A percentile compares a stretch with the other conserved stretches of the same genome.
These are phyloP conservation scores for Pleurotus eryngii DNA, from an alignment of 768 basidiomycete genomes.

Conservation along the genomic window DNA sequence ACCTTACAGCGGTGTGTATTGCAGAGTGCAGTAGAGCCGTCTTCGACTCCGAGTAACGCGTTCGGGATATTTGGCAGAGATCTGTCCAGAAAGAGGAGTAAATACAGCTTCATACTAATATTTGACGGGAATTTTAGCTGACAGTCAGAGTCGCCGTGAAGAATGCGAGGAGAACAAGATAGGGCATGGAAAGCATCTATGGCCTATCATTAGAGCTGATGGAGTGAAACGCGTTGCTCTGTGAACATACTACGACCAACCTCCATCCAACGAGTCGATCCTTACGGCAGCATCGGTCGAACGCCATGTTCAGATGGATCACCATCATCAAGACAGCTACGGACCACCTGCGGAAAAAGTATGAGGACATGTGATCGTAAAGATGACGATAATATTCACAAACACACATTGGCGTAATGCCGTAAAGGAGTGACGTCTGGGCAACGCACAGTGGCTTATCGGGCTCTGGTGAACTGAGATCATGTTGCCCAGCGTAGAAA, in stretches of 20 bases:
- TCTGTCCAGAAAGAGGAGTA: slow-evolving; percentile 8
- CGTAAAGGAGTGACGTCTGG: slow-evolving; percentile 39
- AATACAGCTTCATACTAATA: too few relatives aligned
- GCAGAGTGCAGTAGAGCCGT: slow-evolving; percentile 29
- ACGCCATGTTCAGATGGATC: slow-evolving; percentile 25
- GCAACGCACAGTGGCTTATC: slow-evolving; percentile 35
- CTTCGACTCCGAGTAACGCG: slow-evolving; percentile 20
- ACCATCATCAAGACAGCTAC: slow-evolving; percentile 33
- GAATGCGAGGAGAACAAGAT: slow-evolving; percentile 27
- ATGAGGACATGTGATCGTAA: not conserved
- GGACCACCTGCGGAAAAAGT: slow-evolving; percentile 26
- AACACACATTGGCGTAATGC: slow-evolving; percentile 37
- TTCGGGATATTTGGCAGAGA: slow-evolving; percentile 22
- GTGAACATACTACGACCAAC: slow-evolving; percentile 20
- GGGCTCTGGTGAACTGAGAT: slow-evolving; percentile 27
- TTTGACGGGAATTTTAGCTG: slow-evolving; percentile 3
- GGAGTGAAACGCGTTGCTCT: too few relatives aligned
- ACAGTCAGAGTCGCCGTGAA: slow-evolving; percentile 26
- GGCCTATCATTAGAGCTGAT: not conserved
- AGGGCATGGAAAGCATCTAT: slow-evolving; percentile 34
- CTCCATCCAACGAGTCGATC: slow-evolving; percentile 13
- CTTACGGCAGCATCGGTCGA: slow-evolving; percentile 13
- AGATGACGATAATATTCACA: not conserved
- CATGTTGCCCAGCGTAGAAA: slow-evolving; percentile 37
- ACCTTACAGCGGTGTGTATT: slow-evolving; percentile 17